Evolutionary conservation across 179 eudicot species (phyloP), one percentile per base, ranked within the genome.

Genomic region (Silene noctiflora): DNA sequence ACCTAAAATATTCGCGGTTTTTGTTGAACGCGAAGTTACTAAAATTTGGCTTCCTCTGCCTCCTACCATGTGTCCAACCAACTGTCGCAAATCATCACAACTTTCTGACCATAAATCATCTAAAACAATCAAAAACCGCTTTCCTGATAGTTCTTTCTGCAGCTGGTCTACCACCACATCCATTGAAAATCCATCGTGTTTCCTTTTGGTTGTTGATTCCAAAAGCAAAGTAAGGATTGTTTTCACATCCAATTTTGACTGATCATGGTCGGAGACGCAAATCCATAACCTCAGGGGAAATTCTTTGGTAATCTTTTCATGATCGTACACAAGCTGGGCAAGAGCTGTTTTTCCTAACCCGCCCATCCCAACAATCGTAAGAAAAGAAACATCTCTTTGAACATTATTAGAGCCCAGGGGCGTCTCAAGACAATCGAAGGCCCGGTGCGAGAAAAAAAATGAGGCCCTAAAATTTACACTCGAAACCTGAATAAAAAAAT

Each of bases 21-120:
- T 1, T 21, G 42, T 21, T 3, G 76, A 73, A 22, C 76, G 76
- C 0, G 76, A 39, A 39, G 76, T 73, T 14, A 62, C 21, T 13
- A 74, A 3, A 14, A 74, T 10, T 20, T 17, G 29, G 13, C 56
- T 74, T 24, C 69, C 77, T 24, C n/a, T 13, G 16, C 61, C 70
- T 8, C 27, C 16, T 10, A 8, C 29, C 71, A 75, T 10, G 46
- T 46, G 24, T n/a, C 20, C 29, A 3, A 3, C 25, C 20, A 75
- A 29, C 20, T 48, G 16, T 2, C 9, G 64, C 71, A 60, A 51
- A 4, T 27, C n/a, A 25, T 75, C 46, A 29, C 61, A 24, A 11
- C n/a, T 10, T 4, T 65, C 78, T 0, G 22, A 48, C 78, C 78
- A 75, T 10, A 65, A 59, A 29, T 75, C 78, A 19, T 75, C 78